Conservation (phyloP, 768 basidiomycete species). For the Hygrophoropsis aurantiaca region DNA sequence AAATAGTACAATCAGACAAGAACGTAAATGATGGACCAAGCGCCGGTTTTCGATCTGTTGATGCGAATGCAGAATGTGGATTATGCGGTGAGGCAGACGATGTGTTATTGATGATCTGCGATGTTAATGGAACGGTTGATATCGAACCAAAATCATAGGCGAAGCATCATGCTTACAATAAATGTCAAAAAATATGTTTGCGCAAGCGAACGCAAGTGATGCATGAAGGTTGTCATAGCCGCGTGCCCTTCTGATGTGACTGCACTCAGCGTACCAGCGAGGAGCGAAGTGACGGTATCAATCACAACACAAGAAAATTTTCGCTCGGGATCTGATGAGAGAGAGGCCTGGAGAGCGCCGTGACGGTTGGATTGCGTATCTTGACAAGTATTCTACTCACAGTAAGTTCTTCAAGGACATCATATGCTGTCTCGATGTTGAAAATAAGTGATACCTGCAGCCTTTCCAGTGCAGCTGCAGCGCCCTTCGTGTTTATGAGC, state of each 20-base stretch:
- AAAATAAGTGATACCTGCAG: slow-evolving; percentile 60
- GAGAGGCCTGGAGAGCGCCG: slow-evolving; percentile 15
- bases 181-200: slow-evolving; percentile 45
- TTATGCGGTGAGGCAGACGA: slow-evolving; percentile 34
- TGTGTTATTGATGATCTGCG: slow-evolving; percentile 63
- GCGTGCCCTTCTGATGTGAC: slow-evolving; percentile 76
- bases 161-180: slow-evolving; percentile 43
- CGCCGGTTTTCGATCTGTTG: slow-evolving; percentile 58
- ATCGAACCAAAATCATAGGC: not conserved
- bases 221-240: slow-evolving; percentile 71
- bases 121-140: not conserved
- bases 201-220: slow-evolving; percentile 52
- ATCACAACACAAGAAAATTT: slow-evolving; percentile 54
- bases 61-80: slow-evolving; percentile 32
- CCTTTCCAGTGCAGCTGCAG: slow-evolving; percentile 45
- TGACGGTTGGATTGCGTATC: too few species aligned
- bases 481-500: slow-evolving; percentile 18
- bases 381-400: too few species aligned
- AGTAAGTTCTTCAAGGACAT: slow-evolving; percentile 50
- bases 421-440: slow-evolving; percentile 54
- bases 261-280: slow-evolving; percentile 62
- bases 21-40: slow-evolving; percentile 76
- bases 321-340: slow-evolving; percentile 3
- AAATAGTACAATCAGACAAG: slow-evolving; percentile 72
- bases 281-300: slow-evolving; percentile 62